Evolutionary conservation across 805 yeast species (phyloP).

Genomic region (Metschnikowia noctiluminum): DNA sequence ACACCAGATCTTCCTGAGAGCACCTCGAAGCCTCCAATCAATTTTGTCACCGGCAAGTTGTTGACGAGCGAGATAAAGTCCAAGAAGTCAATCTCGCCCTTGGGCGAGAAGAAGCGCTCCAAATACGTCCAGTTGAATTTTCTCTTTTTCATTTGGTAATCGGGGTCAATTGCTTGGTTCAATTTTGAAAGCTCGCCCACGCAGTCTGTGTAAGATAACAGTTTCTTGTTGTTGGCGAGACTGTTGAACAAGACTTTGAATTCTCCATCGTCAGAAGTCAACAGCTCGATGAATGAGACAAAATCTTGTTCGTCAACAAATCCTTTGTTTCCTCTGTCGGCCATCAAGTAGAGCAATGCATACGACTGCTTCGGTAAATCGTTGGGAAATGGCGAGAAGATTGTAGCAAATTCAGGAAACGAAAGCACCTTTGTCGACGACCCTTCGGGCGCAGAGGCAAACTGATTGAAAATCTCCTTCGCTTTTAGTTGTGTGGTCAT

Average conservation of each 20-base stretch:
- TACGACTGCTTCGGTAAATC: conserved; percentile 38
- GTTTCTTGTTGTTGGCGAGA: conserved; percentile 26
- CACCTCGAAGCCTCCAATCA: conserved; percentile 42
- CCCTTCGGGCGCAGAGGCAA: conserved; percentile 27
- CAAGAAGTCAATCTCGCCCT: conserved; percentile 34
- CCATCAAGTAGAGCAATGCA: conserved; percentile 67
- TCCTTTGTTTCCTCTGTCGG: conserved; percentile 73
- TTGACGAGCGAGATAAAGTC: conserved; percentile 41
- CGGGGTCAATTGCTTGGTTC: conserved; percentile 40
- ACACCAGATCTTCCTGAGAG: conserved; percentile 30
- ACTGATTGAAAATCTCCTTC: conserved; percentile 36
- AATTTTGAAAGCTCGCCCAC: conserved; percentile 31
- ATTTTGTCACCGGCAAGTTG: conserved; percentile 44
- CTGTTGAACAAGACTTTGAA: conserved; percentile 52
- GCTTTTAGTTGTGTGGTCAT: conserved; percentile 20
- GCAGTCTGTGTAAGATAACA: conserved; percentile 34
- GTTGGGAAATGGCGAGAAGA: conserved; percentile 40
- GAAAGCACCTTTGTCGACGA: conserved; percentile 26
- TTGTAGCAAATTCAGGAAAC: conserved; percentile 34
- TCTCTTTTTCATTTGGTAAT: conserved; percentile 37
- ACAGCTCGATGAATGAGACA: conserved; percentile 59
- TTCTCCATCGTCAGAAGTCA: conserved; percentile 40
- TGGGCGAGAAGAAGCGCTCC: conserved; percentile 38
- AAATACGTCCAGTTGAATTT: conserved; percentile 44
- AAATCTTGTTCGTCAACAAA: conserved; percentile 68